These are phyloP conservation scores for Mycena venus DNA, from an alignment of 768 basidiomycete species.

Conservation along the genomic window DNA sequence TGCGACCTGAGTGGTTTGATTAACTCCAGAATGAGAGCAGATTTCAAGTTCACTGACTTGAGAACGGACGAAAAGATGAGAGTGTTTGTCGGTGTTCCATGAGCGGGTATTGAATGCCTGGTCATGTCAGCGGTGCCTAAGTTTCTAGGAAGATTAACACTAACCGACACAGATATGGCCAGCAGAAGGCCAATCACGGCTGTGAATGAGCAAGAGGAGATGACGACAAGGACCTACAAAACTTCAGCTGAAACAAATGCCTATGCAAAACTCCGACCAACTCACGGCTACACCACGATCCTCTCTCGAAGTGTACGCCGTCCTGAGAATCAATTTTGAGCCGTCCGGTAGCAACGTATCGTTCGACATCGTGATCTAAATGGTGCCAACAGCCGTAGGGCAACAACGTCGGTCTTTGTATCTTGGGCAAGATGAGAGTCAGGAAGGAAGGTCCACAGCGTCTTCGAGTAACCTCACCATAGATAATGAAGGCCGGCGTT, in stretches of 20 bases:
- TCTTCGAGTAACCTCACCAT: background rate
- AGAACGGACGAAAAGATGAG: constrained; percentile 65
- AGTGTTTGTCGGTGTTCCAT: constrained; percentile 5
- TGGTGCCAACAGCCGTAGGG: background rate
- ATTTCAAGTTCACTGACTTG: constrained; percentile 53
- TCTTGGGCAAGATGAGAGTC: background rate
- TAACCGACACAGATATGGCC: constrained; percentile 40
- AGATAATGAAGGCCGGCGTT: background rate
- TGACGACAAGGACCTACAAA: constrained; percentile 54
- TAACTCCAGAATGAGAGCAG: constrained; percentile 50
- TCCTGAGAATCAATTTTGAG: constrained; percentile 32
- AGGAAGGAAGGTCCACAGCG: background rate
- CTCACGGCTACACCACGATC: constrained; percentile 49
- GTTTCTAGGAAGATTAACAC: background rate
- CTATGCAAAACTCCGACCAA: background rate
- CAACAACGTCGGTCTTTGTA: background rate
- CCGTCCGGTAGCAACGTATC: constrained; percentile 37
- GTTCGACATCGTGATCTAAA: constrained; percentile 30
- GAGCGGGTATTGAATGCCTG: background rate
- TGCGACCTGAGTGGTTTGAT: constrained; percentile 64
- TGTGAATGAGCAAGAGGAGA: constrained; percentile 56
- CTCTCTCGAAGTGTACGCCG: constrained; percentile 43
- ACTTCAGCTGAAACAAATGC: background rate
- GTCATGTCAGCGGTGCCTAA: background rate
- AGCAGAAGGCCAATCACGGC: constrained; percentile 55